Percentiles rank a stretch among this genome's conserved stretches.
phyloP scores from a whole-genome alignment of 2,329 filamentous ascomycete genomes.

The Nemania sp. region DNA sequence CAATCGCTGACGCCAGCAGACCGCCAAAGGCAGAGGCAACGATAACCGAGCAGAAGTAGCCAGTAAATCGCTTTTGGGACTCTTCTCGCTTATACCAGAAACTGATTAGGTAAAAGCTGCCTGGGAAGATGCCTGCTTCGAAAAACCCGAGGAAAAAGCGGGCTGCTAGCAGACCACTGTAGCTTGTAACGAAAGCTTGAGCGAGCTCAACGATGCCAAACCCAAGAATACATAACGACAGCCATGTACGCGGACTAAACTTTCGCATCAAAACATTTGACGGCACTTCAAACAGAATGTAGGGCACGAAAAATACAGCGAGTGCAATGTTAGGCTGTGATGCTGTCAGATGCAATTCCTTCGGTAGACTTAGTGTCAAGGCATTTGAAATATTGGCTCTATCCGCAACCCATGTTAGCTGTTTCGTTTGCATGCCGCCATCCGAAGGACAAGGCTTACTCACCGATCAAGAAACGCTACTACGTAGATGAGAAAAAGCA shows the following conservation, averaged over 20 bases:
- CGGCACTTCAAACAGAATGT: conserved; percentile 31
- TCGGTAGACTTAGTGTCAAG: conserved; percentile 24
- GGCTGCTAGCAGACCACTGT: conserved; percentile 50
- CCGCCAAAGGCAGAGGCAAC: conserved; percentile 64
- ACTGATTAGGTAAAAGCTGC: conserved; percentile 60
- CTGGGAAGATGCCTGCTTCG: conserved; percentile 57
- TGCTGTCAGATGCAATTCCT: conserved; percentile 23
- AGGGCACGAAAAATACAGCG: conserved; percentile 29
- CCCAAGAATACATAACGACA: conserved; percentile 25
- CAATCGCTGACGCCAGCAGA: conserved; percentile 57
- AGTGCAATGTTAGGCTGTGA: conserved; percentile 28
- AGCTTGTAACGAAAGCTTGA: conserved; percentile 51
- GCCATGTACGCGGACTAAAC: conserved; percentile 24
- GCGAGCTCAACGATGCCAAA: conserved; percentile 56
- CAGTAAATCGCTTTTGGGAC: conserved; percentile 58
- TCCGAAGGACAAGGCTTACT: background rate
- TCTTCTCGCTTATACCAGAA: conserved; percentile 67
- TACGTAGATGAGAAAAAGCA: conserved; percentile 27
- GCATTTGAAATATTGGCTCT: conserved; percentile 30
- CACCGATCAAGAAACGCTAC: conserved; percentile 29
- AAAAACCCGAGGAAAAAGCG: conserved; percentile 55
- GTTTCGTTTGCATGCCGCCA: background rate
- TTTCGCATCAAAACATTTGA: conserved; percentile 29
- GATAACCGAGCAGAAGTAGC: conserved; percentile 60
- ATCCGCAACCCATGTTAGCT: background rate